phyloP scores from a whole-genome alignment of 2,329 filamentous ascomycete species.

The Aspergillus niger region DNA sequence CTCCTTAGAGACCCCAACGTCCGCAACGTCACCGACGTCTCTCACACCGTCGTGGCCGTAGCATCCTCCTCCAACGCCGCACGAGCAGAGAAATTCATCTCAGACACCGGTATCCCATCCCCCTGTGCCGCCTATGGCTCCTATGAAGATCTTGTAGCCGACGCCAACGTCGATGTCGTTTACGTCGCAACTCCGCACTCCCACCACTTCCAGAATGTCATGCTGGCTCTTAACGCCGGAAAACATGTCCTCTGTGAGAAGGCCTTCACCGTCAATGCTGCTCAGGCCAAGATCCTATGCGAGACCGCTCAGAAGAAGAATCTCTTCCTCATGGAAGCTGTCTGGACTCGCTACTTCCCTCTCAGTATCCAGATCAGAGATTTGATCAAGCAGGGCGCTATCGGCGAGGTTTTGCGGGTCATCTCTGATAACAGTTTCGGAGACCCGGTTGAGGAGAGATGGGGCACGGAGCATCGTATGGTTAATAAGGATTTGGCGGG shows the following conservation, averaged over 20 bases:
- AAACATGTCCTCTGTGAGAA: conserved; percentile 93
- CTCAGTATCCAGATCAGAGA: conserved; percentile 69
- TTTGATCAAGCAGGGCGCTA: conserved; percentile 59
- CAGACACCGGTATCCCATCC: conserved; percentile 67
- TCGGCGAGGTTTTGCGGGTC: conserved; percentile 61
- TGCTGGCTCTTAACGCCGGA: conserved; percentile 78
- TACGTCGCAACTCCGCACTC: conserved; percentile 90
- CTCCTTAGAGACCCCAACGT: conserved; percentile 71
- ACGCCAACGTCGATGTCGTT: conserved; percentile 78
- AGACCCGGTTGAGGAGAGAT: conserved; percentile 61
- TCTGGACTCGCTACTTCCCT: conserved; percentile 89
- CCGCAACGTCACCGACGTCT: conserved; percentile 70
- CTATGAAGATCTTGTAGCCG: conserved; percentile 77
- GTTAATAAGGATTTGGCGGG: conserved; percentile 81
- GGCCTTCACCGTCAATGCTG: conserved; percentile 80
- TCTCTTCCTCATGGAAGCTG: conserved; percentile 80
- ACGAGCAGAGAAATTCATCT: conserved; percentile 72
- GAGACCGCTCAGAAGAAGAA: conserved; percentile 72
- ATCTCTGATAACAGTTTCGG: conserved; percentile 65
- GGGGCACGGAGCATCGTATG: conserved; percentile 70
- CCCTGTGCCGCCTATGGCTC: conserved; percentile 74
- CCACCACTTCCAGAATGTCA: conserved; percentile 88
- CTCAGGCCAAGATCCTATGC: conserved; percentile 71
- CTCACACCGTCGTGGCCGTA: conserved; percentile 75
- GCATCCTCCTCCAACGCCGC: conserved; percentile 74